phyloP scores from a whole-genome alignment of 371 early-diverging fungal genomes.

The Caulochytrium protostelioides region DNA sequence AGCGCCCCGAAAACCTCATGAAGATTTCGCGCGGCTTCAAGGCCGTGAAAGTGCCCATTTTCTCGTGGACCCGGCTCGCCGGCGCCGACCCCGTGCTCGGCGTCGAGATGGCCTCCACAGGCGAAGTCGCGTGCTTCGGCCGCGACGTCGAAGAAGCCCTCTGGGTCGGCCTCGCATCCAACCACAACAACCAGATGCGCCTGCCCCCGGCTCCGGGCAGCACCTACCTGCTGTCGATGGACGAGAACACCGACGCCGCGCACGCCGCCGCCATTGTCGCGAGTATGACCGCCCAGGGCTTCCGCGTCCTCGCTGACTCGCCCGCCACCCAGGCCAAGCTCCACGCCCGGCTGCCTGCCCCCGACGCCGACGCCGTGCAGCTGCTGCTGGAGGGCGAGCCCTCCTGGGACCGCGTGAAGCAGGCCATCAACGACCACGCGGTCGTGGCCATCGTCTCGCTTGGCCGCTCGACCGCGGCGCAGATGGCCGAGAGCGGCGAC shows the following conservation, averaged over 20 bases:
- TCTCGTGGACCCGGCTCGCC: constrained; percentile 74
- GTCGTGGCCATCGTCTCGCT: constrained; percentile 56
- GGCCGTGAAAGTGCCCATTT: constrained; percentile 81
- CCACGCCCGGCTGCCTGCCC: too few relatives aligned
- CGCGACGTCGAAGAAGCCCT: constrained; percentile 66
- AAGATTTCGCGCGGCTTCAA: constrained; percentile 32
- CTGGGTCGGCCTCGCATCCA: constrained; percentile 50
- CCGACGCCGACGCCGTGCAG: constrained; percentile 20
- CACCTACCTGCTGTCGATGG: constrained; percentile 46
- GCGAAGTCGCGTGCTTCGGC: constrained; percentile 93
- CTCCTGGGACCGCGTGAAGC: constrained; percentile 13
- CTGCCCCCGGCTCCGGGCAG: constrained; percentile 22
- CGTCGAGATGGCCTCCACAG: constrained; percentile 94
- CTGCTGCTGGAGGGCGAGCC: constrained; percentile 17
- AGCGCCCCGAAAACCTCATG: constrained; percentile 42
- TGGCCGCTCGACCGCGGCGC: constrained; percentile 41
- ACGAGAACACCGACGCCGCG: constrained; percentile 39
- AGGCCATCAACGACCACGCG: constrained; percentile 29
- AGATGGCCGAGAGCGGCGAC: constrained; percentile 30
- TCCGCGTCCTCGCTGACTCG: constrained; percentile 44
- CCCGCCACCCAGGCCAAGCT: constrained; percentile 22
- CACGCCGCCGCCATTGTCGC: constrained; percentile 46
- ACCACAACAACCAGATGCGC: constrained; percentile 61
- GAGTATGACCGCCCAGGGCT: constrained; percentile 36
- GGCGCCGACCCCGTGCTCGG: constrained; percentile 89